Percentiles rank a stretch among this genome's conserved stretches.
phyloP scores from a whole-genome alignment of 2,329 filamentous ascomycete genomes.

The Microdochium nivale region DNA sequence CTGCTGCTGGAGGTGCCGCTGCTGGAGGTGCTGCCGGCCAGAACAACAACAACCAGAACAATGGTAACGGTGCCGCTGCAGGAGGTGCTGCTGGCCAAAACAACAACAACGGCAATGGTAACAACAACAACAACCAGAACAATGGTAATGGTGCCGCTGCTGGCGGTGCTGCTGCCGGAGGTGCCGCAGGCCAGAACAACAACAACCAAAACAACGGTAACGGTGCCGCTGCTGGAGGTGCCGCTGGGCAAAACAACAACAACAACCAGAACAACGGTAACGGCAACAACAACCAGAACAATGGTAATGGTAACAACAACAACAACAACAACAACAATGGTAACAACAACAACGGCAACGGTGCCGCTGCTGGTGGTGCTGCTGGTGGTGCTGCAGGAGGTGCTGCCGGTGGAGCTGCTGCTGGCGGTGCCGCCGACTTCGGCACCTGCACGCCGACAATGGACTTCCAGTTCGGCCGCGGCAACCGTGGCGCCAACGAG shows the following conservation, averaged over 20 bases:
- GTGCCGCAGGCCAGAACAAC: constrained; percentile 4
- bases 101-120: constrained; percentile 3
- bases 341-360: constrained; percentile 11
- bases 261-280: not conserved
- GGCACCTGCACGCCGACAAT: constrained; percentile 40
- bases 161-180: too few species aligned
- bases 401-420: constrained; percentile 2
- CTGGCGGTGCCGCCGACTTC: constrained; percentile 32
- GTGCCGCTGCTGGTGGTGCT: constrained; percentile 5
- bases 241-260: not conserved
- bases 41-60: constrained; percentile 2
- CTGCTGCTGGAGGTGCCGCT: too few species aligned
- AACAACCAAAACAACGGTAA: constrained; percentile 1
- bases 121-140: constrained; percentile 1
- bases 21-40: constrained; percentile 2
- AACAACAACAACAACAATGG: constrained; percentile 15
- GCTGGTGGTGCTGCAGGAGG: constrained; percentile 10
- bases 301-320: not conserved
- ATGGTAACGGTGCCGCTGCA: too few species aligned
- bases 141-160: not conserved
- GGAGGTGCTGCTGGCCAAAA: constrained; percentile 4
- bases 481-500: constrained; percentile 38
- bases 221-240: too few species aligned
- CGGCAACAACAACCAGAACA: not conserved
- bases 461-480: constrained; percentile 46